phyloP scores from a whole-genome alignment of 768 basidiomycete species.

The Panaeolus papilionaceus region DNA sequence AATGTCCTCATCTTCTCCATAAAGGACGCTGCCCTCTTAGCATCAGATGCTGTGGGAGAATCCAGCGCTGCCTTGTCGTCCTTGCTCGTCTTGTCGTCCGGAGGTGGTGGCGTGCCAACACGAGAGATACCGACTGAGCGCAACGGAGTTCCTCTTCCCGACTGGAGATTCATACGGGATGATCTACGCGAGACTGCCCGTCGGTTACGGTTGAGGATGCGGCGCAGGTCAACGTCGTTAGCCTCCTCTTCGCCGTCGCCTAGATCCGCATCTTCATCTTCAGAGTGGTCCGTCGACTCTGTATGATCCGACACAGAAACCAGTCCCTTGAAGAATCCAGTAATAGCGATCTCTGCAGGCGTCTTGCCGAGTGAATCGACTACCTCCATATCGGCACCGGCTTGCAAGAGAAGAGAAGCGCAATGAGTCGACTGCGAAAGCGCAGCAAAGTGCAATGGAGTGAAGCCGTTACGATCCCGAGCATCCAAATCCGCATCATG shows the following conservation, averaged over 20 bases:
- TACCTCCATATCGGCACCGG: conserved; percentile 81
- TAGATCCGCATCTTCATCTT: conserved; percentile 64
- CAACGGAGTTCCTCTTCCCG: conserved; percentile 36
- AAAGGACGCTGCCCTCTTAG: conserved; percentile 58
- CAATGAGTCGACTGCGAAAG: conserved; percentile 69
- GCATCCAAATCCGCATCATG: conserved; percentile 81
- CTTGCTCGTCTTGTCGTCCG: conserved; percentile 24
- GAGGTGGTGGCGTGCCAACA: conserved; percentile 37
- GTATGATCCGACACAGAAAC: conserved; percentile 32
- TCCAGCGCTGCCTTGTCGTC: conserved; percentile 33
- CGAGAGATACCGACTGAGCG: conserved; percentile 40
- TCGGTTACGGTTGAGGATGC: conserved; percentile 38
- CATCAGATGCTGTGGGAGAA: conserved; percentile 37
- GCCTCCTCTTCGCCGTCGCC: conserved; percentile 76
- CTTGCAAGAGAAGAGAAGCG: conserved; percentile 69
- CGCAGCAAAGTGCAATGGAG: conserved; percentile 87
- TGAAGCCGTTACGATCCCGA: conserved; percentile 90
- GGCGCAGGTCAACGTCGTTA: conserved; percentile 43
- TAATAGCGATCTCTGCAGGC: conserved; percentile 60
- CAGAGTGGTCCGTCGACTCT: conserved; percentile 34
- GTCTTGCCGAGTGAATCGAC: conserved; percentile 77
- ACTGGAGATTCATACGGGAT: conserved; percentile 34
- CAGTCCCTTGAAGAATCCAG: conserved; percentile 52
- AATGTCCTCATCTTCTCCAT: conserved; percentile 77
- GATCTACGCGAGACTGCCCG: conserved; percentile 36